phyloP scores from a whole-genome alignment of 2,329 filamentous ascomycete genomes.

The Phialophora chinensis region DNA sequence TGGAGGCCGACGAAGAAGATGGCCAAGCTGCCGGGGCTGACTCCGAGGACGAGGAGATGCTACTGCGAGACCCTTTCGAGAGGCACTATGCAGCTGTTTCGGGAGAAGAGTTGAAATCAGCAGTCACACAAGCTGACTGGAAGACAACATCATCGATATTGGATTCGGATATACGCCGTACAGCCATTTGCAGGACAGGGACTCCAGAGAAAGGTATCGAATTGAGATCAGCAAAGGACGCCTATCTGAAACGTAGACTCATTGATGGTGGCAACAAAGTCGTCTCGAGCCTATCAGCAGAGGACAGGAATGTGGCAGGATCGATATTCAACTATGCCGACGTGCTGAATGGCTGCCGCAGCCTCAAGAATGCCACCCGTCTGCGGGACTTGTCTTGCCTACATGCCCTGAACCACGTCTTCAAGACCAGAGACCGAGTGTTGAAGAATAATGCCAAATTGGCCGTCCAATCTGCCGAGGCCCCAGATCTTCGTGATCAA shows the following conservation, averaged over 20 bases:
- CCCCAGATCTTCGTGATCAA: slow-evolving; percentile 80
- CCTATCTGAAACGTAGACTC: slow-evolving; percentile 73
- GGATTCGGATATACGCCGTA: slow-evolving; percentile 39
- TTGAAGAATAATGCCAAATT: slow-evolving; percentile 90
- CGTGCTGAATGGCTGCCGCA: slow-evolving; percentile 75
- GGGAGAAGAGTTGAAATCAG: slow-evolving; percentile 64
- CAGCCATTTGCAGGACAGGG: slow-evolving; percentile 15
- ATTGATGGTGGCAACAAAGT: slow-evolving; percentile 60
- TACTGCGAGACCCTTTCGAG: slow-evolving; percentile 75
- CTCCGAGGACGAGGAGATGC: slow-evolving; percentile 55
- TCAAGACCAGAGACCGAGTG: slow-evolving; percentile 89
- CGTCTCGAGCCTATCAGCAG: slow-evolving; percentile 58
- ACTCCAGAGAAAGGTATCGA: background rate
- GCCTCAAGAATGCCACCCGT: slow-evolving; percentile 68
- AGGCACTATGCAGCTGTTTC: slow-evolving; percentile 68
- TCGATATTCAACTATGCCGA: slow-evolving; percentile 84
- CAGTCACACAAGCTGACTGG: slow-evolving; percentile 60
- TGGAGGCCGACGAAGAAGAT: slow-evolving; percentile 43
- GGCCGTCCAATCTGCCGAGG: slow-evolving; percentile 68
- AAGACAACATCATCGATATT: slow-evolving; percentile 46
- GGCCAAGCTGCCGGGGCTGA: slow-evolving; percentile 44
- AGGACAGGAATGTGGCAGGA: slow-evolving; percentile 71
- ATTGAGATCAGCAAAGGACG: slow-evolving; percentile 24
- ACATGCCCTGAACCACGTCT: slow-evolving; percentile 88
- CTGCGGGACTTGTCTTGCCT: slow-evolving; percentile 76